These are phyloP conservation scores for Fusarium nanum DNA, from an alignment of 2,329 filamentous ascomycete genomes.

Conservation along the genomic window DNA sequence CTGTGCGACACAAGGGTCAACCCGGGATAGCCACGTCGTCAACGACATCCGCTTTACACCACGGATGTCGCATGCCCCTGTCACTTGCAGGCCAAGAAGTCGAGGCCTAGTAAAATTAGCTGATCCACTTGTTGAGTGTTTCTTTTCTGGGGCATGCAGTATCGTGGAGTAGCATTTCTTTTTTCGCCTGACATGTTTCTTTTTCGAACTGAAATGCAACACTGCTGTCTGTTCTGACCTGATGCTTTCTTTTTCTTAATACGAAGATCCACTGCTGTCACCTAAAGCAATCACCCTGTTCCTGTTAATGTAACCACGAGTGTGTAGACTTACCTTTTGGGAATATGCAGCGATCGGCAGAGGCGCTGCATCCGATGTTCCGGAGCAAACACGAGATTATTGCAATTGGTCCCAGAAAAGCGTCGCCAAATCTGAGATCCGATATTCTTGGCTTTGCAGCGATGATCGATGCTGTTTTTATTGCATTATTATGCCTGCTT, in stretches of 20 bases:
- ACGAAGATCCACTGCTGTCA: background rate
- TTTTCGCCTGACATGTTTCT: slow-evolving; percentile 1
- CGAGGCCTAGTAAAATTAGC: background rate
- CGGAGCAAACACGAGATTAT: background rate
- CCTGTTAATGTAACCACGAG: background rate
- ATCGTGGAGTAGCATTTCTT: background rate
- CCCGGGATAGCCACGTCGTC: slow-evolving; percentile 30
- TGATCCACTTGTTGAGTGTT: background rate
- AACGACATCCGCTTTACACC: background rate
- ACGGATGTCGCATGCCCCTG: background rate
- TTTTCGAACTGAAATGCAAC: background rate
- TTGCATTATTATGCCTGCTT: background rate
- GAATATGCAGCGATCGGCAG: slow-evolving; percentile 10
- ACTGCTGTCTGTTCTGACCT: background rate
- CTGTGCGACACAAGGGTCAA: background rate
- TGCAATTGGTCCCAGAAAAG: background rate
- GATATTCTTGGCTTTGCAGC: background rate
- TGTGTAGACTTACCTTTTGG: background rate
- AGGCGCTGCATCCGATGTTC: slow-evolving; percentile 12
- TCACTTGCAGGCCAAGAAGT: background rate
- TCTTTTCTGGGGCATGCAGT: background rate
- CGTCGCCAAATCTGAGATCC: background rate
- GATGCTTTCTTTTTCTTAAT: background rate
- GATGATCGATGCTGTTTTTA: slow-evolving; percentile 1
- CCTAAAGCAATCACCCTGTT: background rate